Evolutionary conservation across 768 basidiomycete genomes (phyloP), one percentile per base, ranked within the genome.

Genomic region (Phlebiopsis flavidoalba): DNA sequence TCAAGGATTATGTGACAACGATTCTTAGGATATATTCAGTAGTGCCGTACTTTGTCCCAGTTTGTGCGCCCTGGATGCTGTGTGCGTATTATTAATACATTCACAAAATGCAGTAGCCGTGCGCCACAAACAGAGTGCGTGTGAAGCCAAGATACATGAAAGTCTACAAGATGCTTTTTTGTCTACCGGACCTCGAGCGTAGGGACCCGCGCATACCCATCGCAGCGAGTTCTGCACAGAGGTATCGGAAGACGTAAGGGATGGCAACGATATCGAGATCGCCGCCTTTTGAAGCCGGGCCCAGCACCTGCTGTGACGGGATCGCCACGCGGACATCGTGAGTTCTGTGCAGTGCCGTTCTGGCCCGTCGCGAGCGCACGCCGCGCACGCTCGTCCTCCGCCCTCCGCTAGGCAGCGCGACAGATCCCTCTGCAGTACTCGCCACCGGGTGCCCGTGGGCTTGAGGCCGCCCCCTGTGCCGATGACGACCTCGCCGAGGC

Each of bases 391-490:
- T 83, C 82, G 40, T 85, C 85, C 62, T 87, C 81, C 61, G 85
- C 79, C n/a, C 61, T 89, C 85, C 19, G 83, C 83, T n/a, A n/a
- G 49, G 77, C 80, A 14, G 82, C 86, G 61, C 94, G 84, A 74
- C 97, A 99, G n/a, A 94, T 83, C 60, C n/a, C n/a, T n/a, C 97
- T 80, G 72, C 97, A 99, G 70, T 97, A 96, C 75, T 98, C 97
- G 54, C 95, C 95, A 6, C 87, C 83, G 8, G 90, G 88, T n/a
- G 24, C 89, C 89, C 8, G 84, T 79, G 36, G 85, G 78, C 63
- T 80, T 87, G 50, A 84, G 72, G 33, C 75, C 73, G 59, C 78
- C 80, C 22, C 80, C 77, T 12, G 75, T 68, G 5, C 82, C 85
- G 57, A 79, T 72, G 57, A 81, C 78, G 58, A 77, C 78, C 72